phyloP scores from a whole-genome alignment of 164 flowering plant species.

The Aristolochia fimbriata region DNA sequence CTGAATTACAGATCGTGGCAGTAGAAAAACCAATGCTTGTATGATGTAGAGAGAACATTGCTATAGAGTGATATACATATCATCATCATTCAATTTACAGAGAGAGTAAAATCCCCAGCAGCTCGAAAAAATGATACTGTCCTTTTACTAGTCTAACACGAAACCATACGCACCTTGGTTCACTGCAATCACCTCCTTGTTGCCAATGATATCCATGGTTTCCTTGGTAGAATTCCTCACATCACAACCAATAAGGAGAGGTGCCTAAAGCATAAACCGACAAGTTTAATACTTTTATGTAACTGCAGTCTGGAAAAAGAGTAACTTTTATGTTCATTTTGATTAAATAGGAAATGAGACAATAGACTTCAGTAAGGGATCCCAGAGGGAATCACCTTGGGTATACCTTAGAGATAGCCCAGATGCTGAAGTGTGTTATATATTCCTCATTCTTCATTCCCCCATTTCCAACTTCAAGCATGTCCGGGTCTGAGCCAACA shows the following conservation, averaged over 20 bases:
- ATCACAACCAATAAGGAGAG: constrained; percentile 88
- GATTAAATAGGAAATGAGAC: no score
- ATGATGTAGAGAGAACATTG: no score
- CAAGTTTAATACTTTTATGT: not conserved
- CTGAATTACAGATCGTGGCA: no score
- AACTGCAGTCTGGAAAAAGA: no score
- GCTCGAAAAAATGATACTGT: not conserved
- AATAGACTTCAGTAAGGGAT: not conserved
- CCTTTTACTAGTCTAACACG: not conserved
- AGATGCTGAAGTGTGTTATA: constrained; percentile 71
- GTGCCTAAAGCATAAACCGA: constrained; percentile 41
- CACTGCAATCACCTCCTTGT: constrained; percentile 71
- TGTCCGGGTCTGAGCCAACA: constrained; percentile 65
- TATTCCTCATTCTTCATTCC: constrained; percentile 82
- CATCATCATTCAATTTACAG: no score
- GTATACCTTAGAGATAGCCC: constrained; percentile 80
- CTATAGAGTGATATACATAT: no score
- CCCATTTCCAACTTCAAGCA: constrained; percentile 97
- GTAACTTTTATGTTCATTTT: no score
- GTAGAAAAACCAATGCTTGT: no score
- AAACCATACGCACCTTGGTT: constrained; percentile 47
- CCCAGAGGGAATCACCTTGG: not conserved
- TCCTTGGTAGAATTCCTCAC: constrained; percentile 51
- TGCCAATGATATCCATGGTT: constrained; percentile 50
- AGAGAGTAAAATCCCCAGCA: no score